Conservation (phyloP, 2,329 filamentous ascomycete genomes). For the Aspergillus costaricaensis region DNA sequence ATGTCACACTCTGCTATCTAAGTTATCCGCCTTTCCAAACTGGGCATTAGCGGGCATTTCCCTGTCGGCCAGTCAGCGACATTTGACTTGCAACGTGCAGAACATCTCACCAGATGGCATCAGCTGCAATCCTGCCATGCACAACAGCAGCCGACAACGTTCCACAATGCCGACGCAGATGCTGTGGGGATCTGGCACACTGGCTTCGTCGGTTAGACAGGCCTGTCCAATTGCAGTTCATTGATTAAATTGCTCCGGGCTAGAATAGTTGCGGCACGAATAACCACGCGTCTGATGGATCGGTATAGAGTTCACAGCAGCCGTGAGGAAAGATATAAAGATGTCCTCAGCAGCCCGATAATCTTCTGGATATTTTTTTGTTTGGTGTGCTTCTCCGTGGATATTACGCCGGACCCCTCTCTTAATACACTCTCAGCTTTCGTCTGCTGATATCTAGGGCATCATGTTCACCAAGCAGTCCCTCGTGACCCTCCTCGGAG, state of each 20-base stretch:
- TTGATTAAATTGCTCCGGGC: background rate
- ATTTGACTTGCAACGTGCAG: conserved; percentile 20
- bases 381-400: background rate
- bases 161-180: background rate
- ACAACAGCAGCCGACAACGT: conserved; percentile 1
- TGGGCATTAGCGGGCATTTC: background rate
- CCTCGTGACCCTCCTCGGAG: conserved; percentile 26
- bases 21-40: background rate
- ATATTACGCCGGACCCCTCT: background rate
- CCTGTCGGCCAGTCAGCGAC: conserved; percentile 16
- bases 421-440: background rate
- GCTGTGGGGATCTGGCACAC: background rate
- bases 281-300: background rate
- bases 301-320: background rate
- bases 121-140: background rate
- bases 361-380: background rate
- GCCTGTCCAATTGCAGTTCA: conserved; percentile 11
- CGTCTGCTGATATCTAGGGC: background rate
- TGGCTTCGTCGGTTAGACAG: background rate
- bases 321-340: background rate
- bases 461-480: conserved; percentile 24
- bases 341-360: background rate
- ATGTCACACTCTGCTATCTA: background rate
- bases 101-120: background rate
- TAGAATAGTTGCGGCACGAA: background rate